These are phyloP conservation scores for Elsinoe necatrix DNA, from an alignment of 2,329 filamentous ascomycete genomes.

Conservation along the genomic window DNA sequence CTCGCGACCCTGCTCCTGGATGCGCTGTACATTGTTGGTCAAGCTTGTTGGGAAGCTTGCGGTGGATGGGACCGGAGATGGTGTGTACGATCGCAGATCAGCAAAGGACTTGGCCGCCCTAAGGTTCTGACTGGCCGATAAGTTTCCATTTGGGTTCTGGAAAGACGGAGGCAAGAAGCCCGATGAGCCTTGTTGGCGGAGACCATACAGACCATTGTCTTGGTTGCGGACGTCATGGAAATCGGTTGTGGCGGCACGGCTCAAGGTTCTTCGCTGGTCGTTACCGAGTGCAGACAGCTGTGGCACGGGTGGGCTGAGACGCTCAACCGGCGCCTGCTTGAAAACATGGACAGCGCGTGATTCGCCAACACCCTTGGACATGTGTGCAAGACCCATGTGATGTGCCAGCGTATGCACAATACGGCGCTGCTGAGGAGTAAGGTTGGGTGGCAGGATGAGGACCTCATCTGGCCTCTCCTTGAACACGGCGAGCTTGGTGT, in stretches of 20 bases:
- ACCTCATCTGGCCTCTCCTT: conserved; percentile 77
- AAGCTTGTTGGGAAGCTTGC: conserved; percentile 73
- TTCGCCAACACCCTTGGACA: conserved; percentile 80
- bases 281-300: conserved; percentile 58
- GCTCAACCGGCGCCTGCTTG: conserved; percentile 53
- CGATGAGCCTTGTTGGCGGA: conserved; percentile 66
- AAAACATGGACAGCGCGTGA: conserved; percentile 86
- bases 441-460: conserved; percentile 60
- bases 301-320: conserved; percentile 53
- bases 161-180: conserved; percentile 64
- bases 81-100: conserved; percentile 88
- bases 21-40: conserved; percentile 53
- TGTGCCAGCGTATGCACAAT: conserved; percentile 92
- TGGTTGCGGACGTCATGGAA: conserved; percentile 76
- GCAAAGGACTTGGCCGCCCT: conserved; percentile 94
- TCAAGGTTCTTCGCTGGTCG: conserved; percentile 76
- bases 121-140: conserved; percentile 67
- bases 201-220: conserved; percentile 56
- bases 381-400: conserved; percentile 85
- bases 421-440: conserved; percentile 75
- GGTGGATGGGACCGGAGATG: conserved; percentile 82
- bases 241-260: conserved; percentile 93
- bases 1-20: conserved; percentile 50
- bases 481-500: conserved; percentile 84
- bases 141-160: conserved; percentile 59